Percentiles rank a stretch among this genome's conserved stretches.
These are phyloP conservation scores for Gremmenia infestans DNA, from an alignment of 2,329 filamentous ascomycete species.

Conservation along the genomic window DNA sequence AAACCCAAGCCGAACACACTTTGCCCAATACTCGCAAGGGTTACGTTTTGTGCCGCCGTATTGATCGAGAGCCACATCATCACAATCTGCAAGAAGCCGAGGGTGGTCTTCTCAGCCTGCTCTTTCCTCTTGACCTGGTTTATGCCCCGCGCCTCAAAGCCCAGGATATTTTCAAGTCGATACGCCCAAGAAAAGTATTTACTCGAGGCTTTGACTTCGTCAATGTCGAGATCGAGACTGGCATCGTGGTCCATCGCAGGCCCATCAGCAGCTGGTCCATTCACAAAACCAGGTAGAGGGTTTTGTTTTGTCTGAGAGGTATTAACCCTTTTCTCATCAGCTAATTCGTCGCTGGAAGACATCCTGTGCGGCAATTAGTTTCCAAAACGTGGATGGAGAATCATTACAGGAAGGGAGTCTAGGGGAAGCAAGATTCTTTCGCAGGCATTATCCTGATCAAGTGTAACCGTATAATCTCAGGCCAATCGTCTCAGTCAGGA, in stretches of 20 bases:
- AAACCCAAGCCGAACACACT: constrained; percentile 55
- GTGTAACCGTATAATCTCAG: constrained; percentile 91
- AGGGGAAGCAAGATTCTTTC: constrained; percentile 87
- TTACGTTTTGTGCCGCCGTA: constrained; percentile 58
- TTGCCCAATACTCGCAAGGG: constrained; percentile 58
- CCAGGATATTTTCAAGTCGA: constrained; percentile 21
- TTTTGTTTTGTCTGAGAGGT: neutral
- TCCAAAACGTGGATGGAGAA: constrained; percentile 14
- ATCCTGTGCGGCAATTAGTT: constrained; percentile 19
- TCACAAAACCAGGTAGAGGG: neutral
- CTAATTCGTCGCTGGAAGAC: constrained; percentile 13
- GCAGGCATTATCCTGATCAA: constrained; percentile 99
- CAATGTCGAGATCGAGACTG: constrained; percentile 8
- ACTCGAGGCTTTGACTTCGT: constrained; percentile 10
- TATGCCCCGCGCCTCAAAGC: constrained; percentile 52
- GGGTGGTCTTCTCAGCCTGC: constrained; percentile 37
- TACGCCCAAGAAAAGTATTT: constrained; percentile 16
- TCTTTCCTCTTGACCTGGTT: constrained; percentile 51
- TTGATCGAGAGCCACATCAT: constrained; percentile 59
- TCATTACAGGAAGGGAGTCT: constrained; percentile 9
- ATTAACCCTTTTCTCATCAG: constrained; percentile 20
- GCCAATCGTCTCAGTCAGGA: constrained; percentile 32
- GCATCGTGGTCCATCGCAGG: constrained; percentile 7
- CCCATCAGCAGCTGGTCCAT: constrained; percentile 1
- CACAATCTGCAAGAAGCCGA: constrained; percentile 31